phyloP scores from a whole-genome alignment of 495 filamentous ascomycete species.

The Chaetomium tenue region DNA sequence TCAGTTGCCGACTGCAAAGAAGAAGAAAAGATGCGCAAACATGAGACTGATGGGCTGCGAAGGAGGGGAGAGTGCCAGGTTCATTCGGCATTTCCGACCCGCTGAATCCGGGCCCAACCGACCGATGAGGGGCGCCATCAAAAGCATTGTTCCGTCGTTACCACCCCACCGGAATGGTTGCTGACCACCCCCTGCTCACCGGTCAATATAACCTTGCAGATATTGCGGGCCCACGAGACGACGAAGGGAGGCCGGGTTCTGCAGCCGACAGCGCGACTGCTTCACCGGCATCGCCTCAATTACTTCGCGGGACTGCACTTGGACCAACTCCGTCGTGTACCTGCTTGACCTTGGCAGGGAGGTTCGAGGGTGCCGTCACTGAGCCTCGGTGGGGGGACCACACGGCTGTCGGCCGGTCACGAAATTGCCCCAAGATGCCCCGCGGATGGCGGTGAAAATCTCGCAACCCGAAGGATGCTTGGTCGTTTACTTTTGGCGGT shows the following conservation, averaged over 20 bases:
- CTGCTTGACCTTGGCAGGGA: too few species aligned
- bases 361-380: too few species aligned
- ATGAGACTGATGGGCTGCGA: background rate
- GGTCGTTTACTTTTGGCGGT: too few species aligned
- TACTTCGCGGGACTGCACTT: background rate
- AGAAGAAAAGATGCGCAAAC: too few species aligned
- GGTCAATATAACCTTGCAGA: conserved; percentile 24
- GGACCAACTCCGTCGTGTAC: background rate
- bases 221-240: background rate
- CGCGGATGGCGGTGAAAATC: too few species aligned
- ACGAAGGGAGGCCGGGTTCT: conserved; percentile 5
- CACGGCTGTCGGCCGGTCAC: too few species aligned
- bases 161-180: conserved; percentile 1
- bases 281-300: conserved; percentile 7
- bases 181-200: conserved; percentile 21
- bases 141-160: background rate
- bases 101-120: background rate
- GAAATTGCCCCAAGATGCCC: too few species aligned
- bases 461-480: too few species aligned
- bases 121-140: background rate
- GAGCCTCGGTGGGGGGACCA: too few species aligned
- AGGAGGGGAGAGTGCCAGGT: background rate
- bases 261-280: background rate
- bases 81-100: background rate
- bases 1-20: too few species aligned